Evolutionary conservation across 176 grass and related monocot species (phyloP), one percentile per base, ranked within the genome.

Genomic region (Aegilops tauschii): DNA sequence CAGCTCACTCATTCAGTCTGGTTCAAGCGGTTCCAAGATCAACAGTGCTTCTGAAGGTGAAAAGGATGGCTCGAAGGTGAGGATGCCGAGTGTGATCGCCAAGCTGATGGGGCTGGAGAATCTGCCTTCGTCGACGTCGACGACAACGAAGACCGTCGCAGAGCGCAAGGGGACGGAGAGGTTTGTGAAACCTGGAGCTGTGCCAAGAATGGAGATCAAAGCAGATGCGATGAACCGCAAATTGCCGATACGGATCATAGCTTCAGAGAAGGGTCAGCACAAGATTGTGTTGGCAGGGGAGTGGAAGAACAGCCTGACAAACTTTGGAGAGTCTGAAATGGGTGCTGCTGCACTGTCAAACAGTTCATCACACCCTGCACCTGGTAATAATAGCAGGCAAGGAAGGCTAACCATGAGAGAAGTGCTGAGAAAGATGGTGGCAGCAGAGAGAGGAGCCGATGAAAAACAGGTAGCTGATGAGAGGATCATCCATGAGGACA

Each of bases 31-130:
- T 49, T 62, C 65, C 79, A 86, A 86, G 75, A 78, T 20, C 54
- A 79, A 34, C 36, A 79, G 23, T 70, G 63, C 18, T 69, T 74
- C 70, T 29, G 65, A 66, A 87, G 82, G 12, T 25, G 69, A 79
- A 52, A 83, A 50, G 35, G 84, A 68, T 73, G 56, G 68, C 62
- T 87, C 82, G 40, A 99, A 91, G 65, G 85, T 94, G 80, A 90
- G 94, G 82, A 93, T 92, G 86, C 89, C 97, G 20, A 93, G 56
- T 65, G 85, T 96, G 72, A 87, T 99, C 78, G 97, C 97, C 76
- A 95, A 92, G 89, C 86, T 99, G 69, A 99, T 99, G 97, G 97
- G 97, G 11, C 74, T 99, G 45, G 97, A 99, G 9, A 91, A 94
- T 16, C 84, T 96, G 73, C 97, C 97, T 3, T 88, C 87, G 1